Conservation (phyloP, 1,139 yeast genomes). For the Zygosaccharomyces pseudobailii region DNA sequence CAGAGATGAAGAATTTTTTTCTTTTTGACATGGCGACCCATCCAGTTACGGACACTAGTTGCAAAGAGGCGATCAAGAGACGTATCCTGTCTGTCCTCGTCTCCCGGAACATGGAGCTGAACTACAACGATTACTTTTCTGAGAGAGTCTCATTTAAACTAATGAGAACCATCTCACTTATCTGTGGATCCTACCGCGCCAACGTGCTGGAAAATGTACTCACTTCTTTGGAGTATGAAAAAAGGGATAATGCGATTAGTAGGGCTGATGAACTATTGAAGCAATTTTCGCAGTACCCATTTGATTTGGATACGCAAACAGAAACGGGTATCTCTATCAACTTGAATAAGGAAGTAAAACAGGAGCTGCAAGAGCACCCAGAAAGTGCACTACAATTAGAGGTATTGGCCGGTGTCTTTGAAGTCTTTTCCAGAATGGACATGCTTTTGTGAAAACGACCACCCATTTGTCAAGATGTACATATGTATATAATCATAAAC, state of each 20-base stretch:
- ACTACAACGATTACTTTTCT: constrained; percentile 57
- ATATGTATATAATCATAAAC: constrained; percentile 5
- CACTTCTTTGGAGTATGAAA: constrained; percentile 73
- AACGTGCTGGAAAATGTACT: constrained; percentile 91
- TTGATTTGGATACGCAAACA: constrained; percentile 49
- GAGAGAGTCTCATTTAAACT: constrained; percentile 62
- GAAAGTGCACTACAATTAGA: constrained; percentile 73
- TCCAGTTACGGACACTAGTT: constrained; percentile 83
- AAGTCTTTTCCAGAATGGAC: constrained; percentile 47
- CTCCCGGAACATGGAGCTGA: constrained; percentile 54
- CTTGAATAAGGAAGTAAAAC: constrained; percentile 59
- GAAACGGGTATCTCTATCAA: constrained; percentile 74
- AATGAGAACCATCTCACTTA: constrained; percentile 75
- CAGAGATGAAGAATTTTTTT: constrained; percentile 91
- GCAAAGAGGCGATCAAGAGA: constrained; percentile 71
- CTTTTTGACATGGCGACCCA: constrained; percentile 98
- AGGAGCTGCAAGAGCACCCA: constrained; percentile 55
- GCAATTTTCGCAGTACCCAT: constrained; percentile 87
- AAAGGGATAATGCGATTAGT: constrained; percentile 87
- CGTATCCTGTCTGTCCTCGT: constrained; percentile 69
- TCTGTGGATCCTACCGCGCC: constrained; percentile 91
- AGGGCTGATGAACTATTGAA: constrained; percentile 86
- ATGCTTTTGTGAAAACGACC: constrained; percentile 35
- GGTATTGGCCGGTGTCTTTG: constrained; percentile 80
- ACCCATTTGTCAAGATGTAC: background rate